phyloP scores from a whole-genome alignment of 2,329 filamentous ascomycete genomes.

The Neopestalotiopsis rosae region DNA sequence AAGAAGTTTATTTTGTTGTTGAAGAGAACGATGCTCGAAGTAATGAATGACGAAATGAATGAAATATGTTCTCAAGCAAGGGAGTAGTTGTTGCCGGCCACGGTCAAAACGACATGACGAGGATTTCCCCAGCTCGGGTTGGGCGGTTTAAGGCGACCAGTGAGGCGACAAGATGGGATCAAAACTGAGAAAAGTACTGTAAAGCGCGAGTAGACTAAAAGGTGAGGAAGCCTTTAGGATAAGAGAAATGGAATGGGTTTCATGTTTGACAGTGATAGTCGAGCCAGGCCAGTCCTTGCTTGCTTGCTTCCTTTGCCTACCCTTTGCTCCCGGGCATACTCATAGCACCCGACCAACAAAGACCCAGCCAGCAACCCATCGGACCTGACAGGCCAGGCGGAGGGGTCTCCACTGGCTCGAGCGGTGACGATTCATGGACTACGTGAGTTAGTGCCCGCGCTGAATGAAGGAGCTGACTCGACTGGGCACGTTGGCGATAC shows the following conservation, averaged over 20 bases:
- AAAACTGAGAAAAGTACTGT: not conserved
- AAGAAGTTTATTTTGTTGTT: not conserved
- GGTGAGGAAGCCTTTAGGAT: not conserved
- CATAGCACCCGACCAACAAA: not conserved
- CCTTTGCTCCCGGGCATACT: not conserved
- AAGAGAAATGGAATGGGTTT: not conserved
- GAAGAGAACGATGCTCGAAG: not conserved
- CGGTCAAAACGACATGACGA: not conserved
- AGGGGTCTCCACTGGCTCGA: slow-evolving; percentile 7
- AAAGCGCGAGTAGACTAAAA: not conserved
- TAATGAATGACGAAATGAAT: not conserved
- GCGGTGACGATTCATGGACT: slow-evolving; percentile 17
- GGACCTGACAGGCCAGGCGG: not conserved
- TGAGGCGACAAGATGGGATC: not conserved
- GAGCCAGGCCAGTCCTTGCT: not conserved
- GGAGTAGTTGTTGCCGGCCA: not conserved
- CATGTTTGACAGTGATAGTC: not conserved
- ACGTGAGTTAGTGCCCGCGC: slow-evolving; percentile 14
- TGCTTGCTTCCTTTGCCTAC: not conserved
- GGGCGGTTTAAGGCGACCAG: not conserved
- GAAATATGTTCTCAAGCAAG: not conserved
- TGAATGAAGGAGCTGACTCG: slow-evolving; percentile 13
- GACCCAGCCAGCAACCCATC: not conserved
- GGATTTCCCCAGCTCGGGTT: not conserved
- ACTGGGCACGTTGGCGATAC: not conserved